These are phyloP conservation scores for Sarcodon aspratus DNA, from an alignment of 768 basidiomycete genomes.

Conservation along the genomic window DNA sequence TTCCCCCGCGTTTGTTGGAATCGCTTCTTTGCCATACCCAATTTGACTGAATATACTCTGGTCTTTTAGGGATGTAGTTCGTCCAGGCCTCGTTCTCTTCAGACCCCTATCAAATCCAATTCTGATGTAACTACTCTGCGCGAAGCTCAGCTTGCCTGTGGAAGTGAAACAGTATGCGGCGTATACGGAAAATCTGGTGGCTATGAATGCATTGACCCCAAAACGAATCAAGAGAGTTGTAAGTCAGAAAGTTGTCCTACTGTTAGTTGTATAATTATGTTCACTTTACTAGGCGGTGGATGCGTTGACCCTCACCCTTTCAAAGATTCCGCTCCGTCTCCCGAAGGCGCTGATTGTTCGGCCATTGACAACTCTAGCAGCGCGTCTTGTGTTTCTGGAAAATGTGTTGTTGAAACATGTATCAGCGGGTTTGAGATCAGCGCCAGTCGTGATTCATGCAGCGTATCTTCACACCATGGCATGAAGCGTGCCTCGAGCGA, in stretches of 20 bases:
- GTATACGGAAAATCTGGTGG: conserved; percentile 17
- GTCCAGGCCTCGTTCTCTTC: conserved; percentile 16
- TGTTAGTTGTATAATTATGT: background rate
- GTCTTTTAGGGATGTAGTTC: conserved; percentile 28
- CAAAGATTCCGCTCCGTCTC: background rate
- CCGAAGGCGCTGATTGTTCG: no score
- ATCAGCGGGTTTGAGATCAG: no score
- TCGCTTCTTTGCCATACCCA: background rate
- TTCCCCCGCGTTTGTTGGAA: conserved; percentile 5
- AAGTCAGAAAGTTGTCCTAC: conserved; percentile 8
- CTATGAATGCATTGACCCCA: conserved; percentile 30
- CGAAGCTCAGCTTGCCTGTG: conserved; percentile 13
- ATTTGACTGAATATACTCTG: background rate
- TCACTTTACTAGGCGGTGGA: conserved; percentile 24
- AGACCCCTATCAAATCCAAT: conserved; percentile 3
- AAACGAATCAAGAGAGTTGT: conserved; percentile 27
- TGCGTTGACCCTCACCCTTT: conserved; percentile 25
- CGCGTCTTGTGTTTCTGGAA: no score
- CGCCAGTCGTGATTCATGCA: no score
- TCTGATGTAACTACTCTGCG: conserved; percentile 16
- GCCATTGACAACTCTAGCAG: no score
- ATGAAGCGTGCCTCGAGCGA: no score
- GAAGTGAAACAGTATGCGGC: conserved; percentile 23
- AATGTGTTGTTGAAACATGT: no score
- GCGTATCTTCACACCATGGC: no score